These are phyloP conservation scores for Solanum sitiens DNA, from an alignment of 257 asterid genomes.

Conservation along the genomic window DNA sequence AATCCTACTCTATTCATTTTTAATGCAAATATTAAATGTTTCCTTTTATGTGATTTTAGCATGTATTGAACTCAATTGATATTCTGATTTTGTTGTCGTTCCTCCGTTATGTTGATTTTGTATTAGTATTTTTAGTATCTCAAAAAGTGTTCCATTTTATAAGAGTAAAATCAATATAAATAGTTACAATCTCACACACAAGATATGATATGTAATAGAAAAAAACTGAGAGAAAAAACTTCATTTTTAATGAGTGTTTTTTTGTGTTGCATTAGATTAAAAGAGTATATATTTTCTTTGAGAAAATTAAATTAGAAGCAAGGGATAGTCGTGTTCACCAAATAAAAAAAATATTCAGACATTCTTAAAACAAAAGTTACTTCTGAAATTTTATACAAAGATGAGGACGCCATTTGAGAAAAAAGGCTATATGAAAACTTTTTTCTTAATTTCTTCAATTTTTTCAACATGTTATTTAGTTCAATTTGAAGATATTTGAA, in stretches of 20 bases:
- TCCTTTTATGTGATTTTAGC: not conserved
- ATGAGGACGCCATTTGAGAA: not conserved
- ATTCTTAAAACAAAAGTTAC: too few relatives aligned
- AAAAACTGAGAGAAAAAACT: too few relatives aligned
- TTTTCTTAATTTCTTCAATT: not conserved
- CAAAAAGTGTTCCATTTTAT: not conserved
- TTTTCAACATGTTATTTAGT: not conserved
- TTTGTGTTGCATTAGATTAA: not conserved
- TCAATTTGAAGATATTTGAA: not conserved
- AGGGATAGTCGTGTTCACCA: not conserved
- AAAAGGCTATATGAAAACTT: too few relatives aligned
- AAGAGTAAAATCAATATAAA: not conserved
- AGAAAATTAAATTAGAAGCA: not conserved
- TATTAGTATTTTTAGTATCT: not conserved
- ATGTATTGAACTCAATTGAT: not conserved
- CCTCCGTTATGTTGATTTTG: not conserved
- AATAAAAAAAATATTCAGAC: not conserved
- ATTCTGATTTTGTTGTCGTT: not conserved
- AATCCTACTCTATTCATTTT: not conserved
- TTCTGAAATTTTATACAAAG: not conserved
- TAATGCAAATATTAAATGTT: too few relatives aligned
- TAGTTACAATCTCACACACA: not conserved
- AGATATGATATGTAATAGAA: too few relatives aligned
- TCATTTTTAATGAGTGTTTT: too few relatives aligned
- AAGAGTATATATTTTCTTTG: not conserved